These are phyloP conservation scores for Anthostomella pinea DNA, from an alignment of 2,329 filamentous ascomycete species.

Conservation along the genomic window DNA sequence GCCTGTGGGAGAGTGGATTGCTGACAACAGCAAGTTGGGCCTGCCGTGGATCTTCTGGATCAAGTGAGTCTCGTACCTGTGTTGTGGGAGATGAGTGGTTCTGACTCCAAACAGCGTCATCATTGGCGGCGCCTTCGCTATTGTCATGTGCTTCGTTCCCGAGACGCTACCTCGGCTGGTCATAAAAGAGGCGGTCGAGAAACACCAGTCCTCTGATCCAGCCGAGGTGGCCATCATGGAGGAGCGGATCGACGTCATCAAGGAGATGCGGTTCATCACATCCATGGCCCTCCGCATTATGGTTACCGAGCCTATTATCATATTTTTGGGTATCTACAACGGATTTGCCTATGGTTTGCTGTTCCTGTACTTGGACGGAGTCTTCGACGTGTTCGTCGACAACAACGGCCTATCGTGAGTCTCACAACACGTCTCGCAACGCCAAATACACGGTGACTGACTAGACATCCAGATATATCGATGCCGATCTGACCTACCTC, in stretches of 20 bases:
- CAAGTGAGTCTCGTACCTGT: slow-evolving; percentile 26
- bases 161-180: slow-evolving; percentile 40
- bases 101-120: slow-evolving; percentile 29
- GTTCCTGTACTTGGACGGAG: slow-evolving; percentile 41
- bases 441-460: no score
- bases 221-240: slow-evolving; percentile 32
- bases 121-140: slow-evolving; percentile 35
- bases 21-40: slow-evolving; percentile 33
- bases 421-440: no score
- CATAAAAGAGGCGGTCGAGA: slow-evolving; percentile 33
- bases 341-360: slow-evolving; percentile 41
- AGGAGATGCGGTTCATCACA: slow-evolving; percentile 38
- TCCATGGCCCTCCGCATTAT: slow-evolving; percentile 43
- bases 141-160: slow-evolving; percentile 36
- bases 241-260: slow-evolving; percentile 34
- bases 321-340: slow-evolving; percentile 38
- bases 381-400: slow-evolving; percentile 15
- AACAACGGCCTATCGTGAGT: slow-evolving; percentile 37
- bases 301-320: slow-evolving; percentile 41
- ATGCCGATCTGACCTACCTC: slow-evolving; percentile 39
- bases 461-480: slow-evolving; percentile 28
- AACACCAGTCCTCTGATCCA: slow-evolving; percentile 28
- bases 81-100: background rate
- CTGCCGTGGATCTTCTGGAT: slow-evolving; percentile 41
- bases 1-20: slow-evolving; percentile 39